Evolutionary conservation across 2,329 filamentous ascomycete genomes (phyloP).

Genomic region (Aspergillus chevalieri): DNA sequence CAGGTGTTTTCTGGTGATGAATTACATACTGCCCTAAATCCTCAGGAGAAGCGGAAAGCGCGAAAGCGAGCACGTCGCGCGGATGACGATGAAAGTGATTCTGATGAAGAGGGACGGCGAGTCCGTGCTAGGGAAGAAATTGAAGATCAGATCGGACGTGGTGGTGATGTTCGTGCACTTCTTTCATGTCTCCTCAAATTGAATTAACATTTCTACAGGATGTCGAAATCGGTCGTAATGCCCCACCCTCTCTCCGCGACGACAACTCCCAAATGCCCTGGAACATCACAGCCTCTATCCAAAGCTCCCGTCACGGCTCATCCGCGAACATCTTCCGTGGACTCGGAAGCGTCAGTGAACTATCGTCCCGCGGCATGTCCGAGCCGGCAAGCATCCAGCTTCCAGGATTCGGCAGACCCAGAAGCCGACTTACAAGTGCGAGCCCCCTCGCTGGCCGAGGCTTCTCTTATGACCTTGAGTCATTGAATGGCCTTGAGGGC

Average conservation of each 20-base stretch:
- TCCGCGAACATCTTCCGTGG: conserved; percentile 26
- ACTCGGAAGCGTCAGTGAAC: conserved; percentile 30
- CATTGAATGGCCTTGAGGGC: conserved; percentile 16
- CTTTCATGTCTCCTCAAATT: not conserved
- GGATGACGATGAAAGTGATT: conserved; percentile 17
- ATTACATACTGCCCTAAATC: conserved; percentile 46
- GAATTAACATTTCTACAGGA: conserved; percentile 27
- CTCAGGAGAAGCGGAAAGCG: conserved; percentile 14
- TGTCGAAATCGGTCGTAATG: conserved; percentile 66
- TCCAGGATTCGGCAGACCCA: conserved; percentile 33
- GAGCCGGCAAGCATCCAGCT: conserved; percentile 16
- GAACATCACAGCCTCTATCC: conserved; percentile 55
- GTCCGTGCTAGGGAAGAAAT: conserved; percentile 35
- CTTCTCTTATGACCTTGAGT: conserved; percentile 22
- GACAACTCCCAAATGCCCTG: conserved; percentile 63
- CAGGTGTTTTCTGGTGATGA: conserved; percentile 52
- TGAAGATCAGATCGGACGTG: conserved; percentile 28
- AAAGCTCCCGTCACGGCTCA: conserved; percentile 46
- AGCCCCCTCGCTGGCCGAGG: conserved; percentile 57
- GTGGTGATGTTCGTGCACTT: conserved; percentile 23
- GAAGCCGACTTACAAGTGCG: conserved; percentile 51
- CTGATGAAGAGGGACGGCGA: conserved; percentile 23
- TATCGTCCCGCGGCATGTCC: conserved; percentile 20
- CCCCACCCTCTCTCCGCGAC: conserved; percentile 60
- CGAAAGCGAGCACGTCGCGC: conserved; percentile 23